Evolutionary conservation across 768 basidiomycete species (phyloP).

Genomic region (Suillus brevipes): DNA sequence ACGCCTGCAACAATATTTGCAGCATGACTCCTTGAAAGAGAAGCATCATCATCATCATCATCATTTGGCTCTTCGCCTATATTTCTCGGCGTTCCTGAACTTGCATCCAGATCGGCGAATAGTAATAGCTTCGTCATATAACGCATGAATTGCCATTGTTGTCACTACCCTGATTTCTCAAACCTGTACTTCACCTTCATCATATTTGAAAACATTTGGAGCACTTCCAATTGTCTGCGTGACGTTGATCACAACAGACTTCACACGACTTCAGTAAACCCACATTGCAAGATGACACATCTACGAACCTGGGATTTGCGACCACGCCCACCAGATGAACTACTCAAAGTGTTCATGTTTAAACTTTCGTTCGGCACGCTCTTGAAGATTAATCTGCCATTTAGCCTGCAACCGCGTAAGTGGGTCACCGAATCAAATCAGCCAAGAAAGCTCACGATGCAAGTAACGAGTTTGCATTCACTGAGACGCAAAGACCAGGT

Average conservation of each 20-base stretch:
- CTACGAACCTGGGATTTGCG: not conserved
- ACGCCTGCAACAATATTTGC: not conserved
- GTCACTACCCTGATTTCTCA: not conserved
- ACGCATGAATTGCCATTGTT: not conserved
- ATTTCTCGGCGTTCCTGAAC: not conserved
- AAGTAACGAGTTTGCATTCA: conserved; percentile 3
- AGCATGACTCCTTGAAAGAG: not conserved
- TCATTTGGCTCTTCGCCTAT: not conserved
- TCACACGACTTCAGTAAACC: not conserved
- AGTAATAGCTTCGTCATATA: not conserved
- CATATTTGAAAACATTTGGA: not conserved
- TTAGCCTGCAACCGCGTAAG: not conserved
- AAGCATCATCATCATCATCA: not conserved
- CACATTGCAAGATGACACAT: no score
- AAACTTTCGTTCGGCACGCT: not conserved
- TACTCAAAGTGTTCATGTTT: not conserved
- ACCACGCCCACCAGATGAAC: no score
- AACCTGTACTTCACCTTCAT: not conserved
- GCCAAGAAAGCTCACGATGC: not conserved
- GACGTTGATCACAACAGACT: conserved; percentile 1
- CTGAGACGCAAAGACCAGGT: not conserved
- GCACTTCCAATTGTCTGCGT: not conserved
- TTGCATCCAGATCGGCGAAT: not conserved
- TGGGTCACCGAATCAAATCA: no score
- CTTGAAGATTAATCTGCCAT: not conserved